Percentiles rank a stretch among this genome's conserved stretches.
Conservation (phyloP, 2,329 filamentous ascomycete genomes). For the Botrytis galanthina region DNA sequence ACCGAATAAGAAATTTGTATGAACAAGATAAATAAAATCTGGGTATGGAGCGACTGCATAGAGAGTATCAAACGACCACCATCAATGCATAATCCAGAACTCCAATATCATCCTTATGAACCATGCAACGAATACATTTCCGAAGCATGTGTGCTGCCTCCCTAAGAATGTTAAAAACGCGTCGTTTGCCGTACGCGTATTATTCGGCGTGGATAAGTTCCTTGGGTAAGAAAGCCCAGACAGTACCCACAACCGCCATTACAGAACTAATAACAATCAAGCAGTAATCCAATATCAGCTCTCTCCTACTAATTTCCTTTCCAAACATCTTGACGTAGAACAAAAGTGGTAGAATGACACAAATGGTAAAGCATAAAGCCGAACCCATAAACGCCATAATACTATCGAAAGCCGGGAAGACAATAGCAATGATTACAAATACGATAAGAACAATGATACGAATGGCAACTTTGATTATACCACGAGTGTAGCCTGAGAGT, state of each 20-base stretch:
- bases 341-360: constrained; percentile 81
- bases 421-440: constrained; percentile 72
- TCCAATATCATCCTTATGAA: constrained; percentile 2
- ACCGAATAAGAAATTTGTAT: background rate
- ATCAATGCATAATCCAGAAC: background rate
- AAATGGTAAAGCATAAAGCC: constrained; percentile 89
- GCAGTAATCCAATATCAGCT: constrained; percentile 65
- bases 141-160: background rate
- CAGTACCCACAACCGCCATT: constrained; percentile 74
- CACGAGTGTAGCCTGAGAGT: constrained; percentile 55
- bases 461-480: constrained; percentile 57
- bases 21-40: background rate
- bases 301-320: constrained; percentile 60
- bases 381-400: constrained; percentile 80
- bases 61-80: constrained; percentile 2
- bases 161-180: background rate
- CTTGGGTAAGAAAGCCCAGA: constrained; percentile 86
- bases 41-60: background rate
- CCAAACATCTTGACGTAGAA: constrained; percentile 92
- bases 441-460: constrained; percentile 65
- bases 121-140: background rate
- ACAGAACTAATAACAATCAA: constrained; percentile 68
- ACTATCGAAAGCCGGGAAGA: constrained; percentile 66
- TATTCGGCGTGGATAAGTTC: constrained; percentile 60
- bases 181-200: background rate